Base-by-base conservation (phyloP, 2,329 filamentous ascomycete genomes). In the Drechmeria coniospora region DNA sequence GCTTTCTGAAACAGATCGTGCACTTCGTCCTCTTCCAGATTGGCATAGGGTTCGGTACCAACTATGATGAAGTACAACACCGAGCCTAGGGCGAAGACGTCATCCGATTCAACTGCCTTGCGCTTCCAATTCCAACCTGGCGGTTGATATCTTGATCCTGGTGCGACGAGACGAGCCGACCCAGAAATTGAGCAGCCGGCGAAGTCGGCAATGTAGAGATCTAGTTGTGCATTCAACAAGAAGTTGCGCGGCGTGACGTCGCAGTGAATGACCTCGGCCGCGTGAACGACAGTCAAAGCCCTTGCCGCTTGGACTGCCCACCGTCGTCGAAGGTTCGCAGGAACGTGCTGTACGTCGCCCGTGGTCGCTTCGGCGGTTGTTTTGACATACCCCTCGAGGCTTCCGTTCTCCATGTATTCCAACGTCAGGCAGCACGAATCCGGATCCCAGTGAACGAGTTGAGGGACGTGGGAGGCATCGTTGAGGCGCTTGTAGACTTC, bases 181-280 rank as follows among this genome's bases (percentile, higher is more conserved):
- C 43, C 40, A 21, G 38, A 36, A 29, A 48, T 32, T 16, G 51
- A 44, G 5, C 47, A 49, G 23, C 51, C 50, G 24, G 42, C 38
- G 32, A 56, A 54, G 28, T 54, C 51, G 14, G 45, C 46, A 29
- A 59, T 51, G 29, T 44, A 42, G 30, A 56, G 40, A 32, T 49
- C 33, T 13, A 56, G 40, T 27, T 39, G 25, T 14, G 38, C 34
- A 33, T 56, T 49, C 12, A 58, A 34, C 1, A 57, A 39, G 28
- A 57, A 49, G 33, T 58, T 55, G 26, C 44, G 47, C 3, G 53
- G 51, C 34, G 49, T 46, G 17, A 57, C 38, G 34, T 59, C 51
- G 37, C 45, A 53, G 34, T 59, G 54, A 33, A 57, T 46, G 10
- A 56, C 43, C n/a, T 40, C 36, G 32, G 43, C 42, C 8, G 35